phyloP scores from a whole-genome alignment of 2,329 filamentous ascomycete species.

The Verticillium dahliae region DNA sequence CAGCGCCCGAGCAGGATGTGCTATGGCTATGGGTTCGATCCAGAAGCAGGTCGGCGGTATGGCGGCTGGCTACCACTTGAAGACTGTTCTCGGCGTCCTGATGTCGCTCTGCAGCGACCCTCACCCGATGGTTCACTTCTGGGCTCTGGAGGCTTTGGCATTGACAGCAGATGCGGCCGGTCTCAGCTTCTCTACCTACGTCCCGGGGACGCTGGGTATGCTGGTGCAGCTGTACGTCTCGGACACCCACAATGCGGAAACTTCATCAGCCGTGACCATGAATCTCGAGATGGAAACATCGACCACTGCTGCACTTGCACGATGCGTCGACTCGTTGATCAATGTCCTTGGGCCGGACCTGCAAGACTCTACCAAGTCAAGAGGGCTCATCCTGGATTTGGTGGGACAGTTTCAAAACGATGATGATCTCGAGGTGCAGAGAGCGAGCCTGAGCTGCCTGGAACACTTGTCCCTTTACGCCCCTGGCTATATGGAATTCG shows the following conservation, averaged over 20 bases:
- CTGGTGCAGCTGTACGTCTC: slow-evolving; percentile 86
- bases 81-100: slow-evolving; percentile 95
- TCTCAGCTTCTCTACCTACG: slow-evolving; percentile 83
- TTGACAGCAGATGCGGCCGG: slow-evolving; percentile 88
- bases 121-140: slow-evolving; percentile 92
- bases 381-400: slow-evolving; percentile 84
- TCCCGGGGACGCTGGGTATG: slow-evolving; percentile 87
- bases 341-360: slow-evolving; percentile 94
- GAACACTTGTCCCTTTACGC: slow-evolving; percentile 93
- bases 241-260: slow-evolving; percentile 85
- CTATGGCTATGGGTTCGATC: slow-evolving; percentile 86
- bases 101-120: slow-evolving; percentile 96
- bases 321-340: slow-evolving; percentile 90
- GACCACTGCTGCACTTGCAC: slow-evolving; percentile 74
- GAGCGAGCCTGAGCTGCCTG: slow-evolving; percentile 73
- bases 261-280: slow-evolving; percentile 72
- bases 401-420: slow-evolving; percentile 78
- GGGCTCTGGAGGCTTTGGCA: slow-evolving; percentile 84
- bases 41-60: slow-evolving; percentile 95
- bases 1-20: slow-evolving; percentile 86
- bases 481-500: slow-evolving; percentile 77
- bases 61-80: slow-evolving; percentile 92
- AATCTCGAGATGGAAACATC: slow-evolving; percentile 84
- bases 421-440: slow-evolving; percentile 56
- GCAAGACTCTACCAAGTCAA: slow-evolving; percentile 85